These are phyloP conservation scores for Tothia fuscella DNA, from an alignment of 2,329 filamentous ascomycete genomes.

Conservation along the genomic window DNA sequence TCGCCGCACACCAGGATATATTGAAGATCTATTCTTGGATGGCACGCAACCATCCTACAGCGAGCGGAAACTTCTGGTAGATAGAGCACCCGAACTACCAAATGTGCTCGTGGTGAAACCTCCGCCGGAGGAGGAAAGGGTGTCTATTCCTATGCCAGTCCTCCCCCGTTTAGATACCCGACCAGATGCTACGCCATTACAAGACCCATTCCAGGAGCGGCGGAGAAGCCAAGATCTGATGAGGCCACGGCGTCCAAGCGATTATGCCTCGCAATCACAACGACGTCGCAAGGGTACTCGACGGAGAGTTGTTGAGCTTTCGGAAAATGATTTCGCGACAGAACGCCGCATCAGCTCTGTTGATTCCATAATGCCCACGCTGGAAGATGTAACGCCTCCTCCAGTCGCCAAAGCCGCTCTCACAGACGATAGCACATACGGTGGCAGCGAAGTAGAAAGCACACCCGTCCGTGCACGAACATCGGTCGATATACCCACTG, in stretches of 20 bases:
- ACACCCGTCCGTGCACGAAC: slow-evolving; percentile 11
- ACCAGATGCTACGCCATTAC: slow-evolving; percentile 7
- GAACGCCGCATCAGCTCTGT: slow-evolving; percentile 19
- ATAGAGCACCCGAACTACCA: slow-evolving; percentile 64
- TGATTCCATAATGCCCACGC: slow-evolving; percentile 11
- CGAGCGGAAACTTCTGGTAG: slow-evolving; percentile 73
- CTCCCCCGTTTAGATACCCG: slow-evolving; percentile 20
- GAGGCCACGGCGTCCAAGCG: slow-evolving; percentile 17
- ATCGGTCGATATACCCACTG: neutral
- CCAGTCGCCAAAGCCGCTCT: neutral
- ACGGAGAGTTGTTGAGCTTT: slow-evolving; percentile 46
- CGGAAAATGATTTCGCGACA: slow-evolving; percentile 31
- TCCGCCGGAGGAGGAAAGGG: slow-evolving; percentile 43
- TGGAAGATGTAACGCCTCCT: too few relatives aligned
- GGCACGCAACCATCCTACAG: slow-evolving; percentile 69
- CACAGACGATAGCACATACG: slow-evolving; percentile 13
- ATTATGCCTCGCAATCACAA: slow-evolving; percentile 11
- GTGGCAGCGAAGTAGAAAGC: slow-evolving; percentile 21
- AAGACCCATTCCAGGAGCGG: slow-evolving; percentile 6
- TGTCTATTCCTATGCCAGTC: slow-evolving; percentile 48
- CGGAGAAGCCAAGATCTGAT: slow-evolving; percentile 8
- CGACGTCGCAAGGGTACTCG: slow-evolving; percentile 45
- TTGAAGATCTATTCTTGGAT: slow-evolving; percentile 83
- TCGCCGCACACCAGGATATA: slow-evolving; percentile 76
- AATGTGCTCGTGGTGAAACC: slow-evolving; percentile 69